These are phyloP conservation scores for Waltiozyma solani DNA, from an alignment of 1,139 yeast species.

Conservation along the genomic window DNA sequence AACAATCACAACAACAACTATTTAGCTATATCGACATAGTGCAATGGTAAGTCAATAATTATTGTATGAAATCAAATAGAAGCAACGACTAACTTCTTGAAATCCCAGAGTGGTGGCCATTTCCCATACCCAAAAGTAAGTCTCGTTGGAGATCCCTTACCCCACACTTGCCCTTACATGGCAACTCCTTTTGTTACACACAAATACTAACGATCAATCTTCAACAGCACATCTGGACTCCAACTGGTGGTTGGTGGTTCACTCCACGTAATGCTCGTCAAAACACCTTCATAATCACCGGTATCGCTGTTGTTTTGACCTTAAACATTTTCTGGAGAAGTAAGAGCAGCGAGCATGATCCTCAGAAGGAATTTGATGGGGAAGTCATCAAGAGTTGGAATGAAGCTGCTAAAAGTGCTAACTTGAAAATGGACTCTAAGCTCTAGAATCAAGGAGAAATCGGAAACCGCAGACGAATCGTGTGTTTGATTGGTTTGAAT, in stretches of 20 bases:
- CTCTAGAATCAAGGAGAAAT: no score
- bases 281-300: slow-evolving; percentile 10
- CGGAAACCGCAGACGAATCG: no score
- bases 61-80: no score
- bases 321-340: slow-evolving; percentile 11
- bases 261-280: slow-evolving; percentile 16
- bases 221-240: slow-evolving; percentile 17
- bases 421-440: no score
- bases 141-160: neutral
- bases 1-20: no score
- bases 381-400: slow-evolving; percentile 14
- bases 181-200: neutral
- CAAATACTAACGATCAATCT: neutral
- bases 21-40: no score
- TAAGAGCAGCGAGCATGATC: slow-evolving; percentile 8
- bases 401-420: slow-evolving; percentile 9
- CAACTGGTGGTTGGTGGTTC: slow-evolving; percentile 19
- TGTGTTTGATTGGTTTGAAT: no score
- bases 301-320: slow-evolving; percentile 9
- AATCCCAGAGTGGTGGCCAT: slow-evolving; percentile 12
- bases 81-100: neutral
- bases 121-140: slow-evolving; percentile 18
- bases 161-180: neutral
- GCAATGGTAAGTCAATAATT: no score
- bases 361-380: slow-evolving; percentile 12